Evolutionary conservation across 495 filamentous ascomycete species (phyloP), one percentile per base, ranked within the genome.

Genomic region (Zalerion maritima): DNA sequence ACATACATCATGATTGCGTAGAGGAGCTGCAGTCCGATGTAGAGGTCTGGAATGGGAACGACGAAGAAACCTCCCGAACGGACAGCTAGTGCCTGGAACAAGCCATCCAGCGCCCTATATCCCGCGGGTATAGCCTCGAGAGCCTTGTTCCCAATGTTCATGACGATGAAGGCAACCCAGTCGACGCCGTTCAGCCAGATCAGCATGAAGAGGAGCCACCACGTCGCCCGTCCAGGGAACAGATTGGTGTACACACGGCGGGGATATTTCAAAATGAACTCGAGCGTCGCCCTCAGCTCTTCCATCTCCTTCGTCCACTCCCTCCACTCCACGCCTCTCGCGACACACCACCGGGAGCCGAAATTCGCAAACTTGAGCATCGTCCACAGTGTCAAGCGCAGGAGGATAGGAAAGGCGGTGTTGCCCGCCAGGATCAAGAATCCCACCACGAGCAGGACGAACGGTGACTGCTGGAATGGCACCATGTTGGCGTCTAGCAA

Each of bases 1-100:
- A 85, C 79, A 50, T 87, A 92, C 81, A 91, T 92, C 82, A 89
- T 91, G 14, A 87, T 67, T n/a, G 84, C 71, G 49, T 92, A 92
- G 14, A 89, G 58, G 10, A 84, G 64, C 36, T 85, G 77, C 1
- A 91, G 56, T 2, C 73, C 73, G 31, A 83, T 75, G 14, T 73
- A 75, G 4, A 87, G 57, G 13, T 60, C 58, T 8, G 80, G 46
- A 22, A 92, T 83, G 3, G 60, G 47, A 23, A 94, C 73, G 25
- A 93, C 73, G 40, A 81, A 83, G 51, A 92, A 91, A 2, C 85
- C 85, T 10, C 81, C 83, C 12, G 70, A 70, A 6, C 84, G 78
- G 0, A 92, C 80, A 31, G 81, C 79, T 59, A 82, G 41, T 6
- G 81, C 82, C 50, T 93, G 84, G 42, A 92, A 92, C 0, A 91